Conservation (phyloP, 345 rosid genomes). For the Boechera retrofracta region DNA sequence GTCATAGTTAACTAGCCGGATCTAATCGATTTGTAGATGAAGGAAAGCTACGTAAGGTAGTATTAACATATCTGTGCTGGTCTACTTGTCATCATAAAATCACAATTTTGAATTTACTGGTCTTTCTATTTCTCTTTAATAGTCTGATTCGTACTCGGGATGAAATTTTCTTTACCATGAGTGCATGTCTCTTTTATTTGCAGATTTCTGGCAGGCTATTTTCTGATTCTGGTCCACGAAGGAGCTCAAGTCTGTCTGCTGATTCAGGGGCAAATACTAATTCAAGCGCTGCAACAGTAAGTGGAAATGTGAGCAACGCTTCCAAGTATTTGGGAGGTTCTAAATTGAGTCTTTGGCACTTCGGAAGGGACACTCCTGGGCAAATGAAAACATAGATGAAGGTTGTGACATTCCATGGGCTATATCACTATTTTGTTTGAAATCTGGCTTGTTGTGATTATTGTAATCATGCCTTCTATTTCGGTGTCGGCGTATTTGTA, state of each 20-base stretch:
- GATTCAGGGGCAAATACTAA: constrained; percentile 69
- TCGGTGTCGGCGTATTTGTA: constrained; percentile 15
- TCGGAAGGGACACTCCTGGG: constrained; percentile 90
- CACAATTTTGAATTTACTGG: constrained; percentile 1
- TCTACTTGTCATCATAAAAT: constrained; percentile 17
- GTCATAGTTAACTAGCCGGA: too few species aligned
- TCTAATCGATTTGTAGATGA: constrained; percentile 70
- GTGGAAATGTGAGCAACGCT: constrained; percentile 76
- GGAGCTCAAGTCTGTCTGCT: constrained; percentile 81
- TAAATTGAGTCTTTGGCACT: constrained; percentile 72
- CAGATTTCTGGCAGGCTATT: constrained; percentile 98
- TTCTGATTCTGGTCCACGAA: constrained; percentile 92
- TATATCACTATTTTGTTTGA: background rate
- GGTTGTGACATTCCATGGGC: constrained; percentile 52
- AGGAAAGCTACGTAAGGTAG: constrained; percentile 96
- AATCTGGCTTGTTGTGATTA: constrained; percentile 12
- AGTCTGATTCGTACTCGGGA: constrained; percentile 9
- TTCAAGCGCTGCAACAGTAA: constrained; percentile 52
- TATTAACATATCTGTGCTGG: constrained; percentile 23
- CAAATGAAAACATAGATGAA: constrained; percentile 88
- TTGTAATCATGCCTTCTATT: constrained; percentile 6
- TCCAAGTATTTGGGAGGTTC: constrained; percentile 86
- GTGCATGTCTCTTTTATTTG: constrained; percentile 35
- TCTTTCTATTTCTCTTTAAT: constrained; percentile 14
- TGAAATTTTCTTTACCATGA: constrained; percentile 17